phyloP scores from a whole-genome alignment of 106 monocot species.

The Dendrobium huoshanense region DNA sequence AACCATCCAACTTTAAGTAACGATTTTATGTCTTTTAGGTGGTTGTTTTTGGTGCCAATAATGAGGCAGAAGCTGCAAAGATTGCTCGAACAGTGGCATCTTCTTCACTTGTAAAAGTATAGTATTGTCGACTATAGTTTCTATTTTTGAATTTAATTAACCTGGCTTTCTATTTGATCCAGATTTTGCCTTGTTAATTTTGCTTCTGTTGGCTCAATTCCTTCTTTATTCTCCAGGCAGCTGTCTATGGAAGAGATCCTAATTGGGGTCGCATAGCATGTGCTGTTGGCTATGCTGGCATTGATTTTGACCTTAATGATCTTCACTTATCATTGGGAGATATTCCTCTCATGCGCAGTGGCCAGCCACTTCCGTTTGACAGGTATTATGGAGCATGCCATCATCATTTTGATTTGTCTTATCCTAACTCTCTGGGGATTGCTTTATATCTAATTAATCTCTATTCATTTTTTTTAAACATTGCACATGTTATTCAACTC shows the following conservation, averaged over 20 bases:
- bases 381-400: constrained; percentile 36
- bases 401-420: background rate
- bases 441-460: background rate
- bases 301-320: constrained; percentile 53
- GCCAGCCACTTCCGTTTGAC: constrained; percentile 91
- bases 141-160: constrained; percentile 4
- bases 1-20: background rate
- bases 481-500: no score
- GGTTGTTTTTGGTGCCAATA: constrained; percentile 54
- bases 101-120: constrained; percentile 92
- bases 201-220: background rate
- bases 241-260: constrained; percentile 97
- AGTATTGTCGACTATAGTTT: background rate
- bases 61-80: constrained; percentile 75
- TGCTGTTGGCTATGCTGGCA: constrained; percentile 89
- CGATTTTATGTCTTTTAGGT: constrained; percentile 34
- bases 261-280: constrained; percentile 99
- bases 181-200: background rate
- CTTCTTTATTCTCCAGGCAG: constrained; percentile 45
- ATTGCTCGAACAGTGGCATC: constrained; percentile 90
- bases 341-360: constrained; percentile 76
- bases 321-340: constrained; percentile 71
- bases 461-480: no score
- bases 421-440: background rate
- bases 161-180: background rate